Percentiles rank a stretch among this genome's conserved stretches.
phyloP scores from a whole-genome alignment of 768 basidiomycete genomes.

The Pleurotus tuber-regium region DNA sequence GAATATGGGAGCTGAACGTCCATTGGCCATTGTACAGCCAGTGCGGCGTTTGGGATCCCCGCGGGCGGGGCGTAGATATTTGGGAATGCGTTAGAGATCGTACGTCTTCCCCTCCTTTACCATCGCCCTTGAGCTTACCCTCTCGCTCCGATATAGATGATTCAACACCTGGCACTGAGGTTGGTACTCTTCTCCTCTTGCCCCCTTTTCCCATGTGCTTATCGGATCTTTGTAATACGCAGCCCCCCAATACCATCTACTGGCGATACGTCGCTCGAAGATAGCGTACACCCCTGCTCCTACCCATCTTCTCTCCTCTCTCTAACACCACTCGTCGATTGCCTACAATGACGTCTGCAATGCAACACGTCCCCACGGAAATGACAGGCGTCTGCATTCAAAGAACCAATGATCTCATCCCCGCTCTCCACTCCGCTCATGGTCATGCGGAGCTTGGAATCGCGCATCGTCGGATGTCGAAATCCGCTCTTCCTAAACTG shows the following conservation, averaged over 20 bases:
- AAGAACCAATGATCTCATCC: no score
- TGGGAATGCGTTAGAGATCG: constrained; percentile 75
- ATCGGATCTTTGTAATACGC: constrained; percentile 4
- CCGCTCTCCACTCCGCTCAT: no score
- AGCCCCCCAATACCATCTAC: constrained; percentile 42
- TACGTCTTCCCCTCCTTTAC: constrained; percentile 34
- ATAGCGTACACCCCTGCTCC: no score
- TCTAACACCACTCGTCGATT: no score
- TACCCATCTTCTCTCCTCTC: no score
- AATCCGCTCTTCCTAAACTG: no score
- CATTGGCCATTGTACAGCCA: constrained; percentile 65
- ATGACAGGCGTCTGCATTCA: no score
- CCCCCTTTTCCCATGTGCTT: background rate
- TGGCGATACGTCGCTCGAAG: constrained; percentile 50
- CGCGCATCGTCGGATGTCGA: no score
- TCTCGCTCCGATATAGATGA: constrained; percentile 41
- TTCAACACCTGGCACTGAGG: constrained; percentile 51
- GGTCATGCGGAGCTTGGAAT: no score
- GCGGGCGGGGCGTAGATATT: constrained; percentile 64
- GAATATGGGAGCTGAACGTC: constrained; percentile 68
- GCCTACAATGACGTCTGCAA: no score
- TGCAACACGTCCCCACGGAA: no score
- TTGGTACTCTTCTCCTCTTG: no score
- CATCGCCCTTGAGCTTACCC: constrained; percentile 8
- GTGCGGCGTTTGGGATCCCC: constrained; percentile 70